These are phyloP conservation scores for Cladosporium sp. DNA, from an alignment of 2,329 filamentous ascomycete genomes.

Conservation along the genomic window DNA sequence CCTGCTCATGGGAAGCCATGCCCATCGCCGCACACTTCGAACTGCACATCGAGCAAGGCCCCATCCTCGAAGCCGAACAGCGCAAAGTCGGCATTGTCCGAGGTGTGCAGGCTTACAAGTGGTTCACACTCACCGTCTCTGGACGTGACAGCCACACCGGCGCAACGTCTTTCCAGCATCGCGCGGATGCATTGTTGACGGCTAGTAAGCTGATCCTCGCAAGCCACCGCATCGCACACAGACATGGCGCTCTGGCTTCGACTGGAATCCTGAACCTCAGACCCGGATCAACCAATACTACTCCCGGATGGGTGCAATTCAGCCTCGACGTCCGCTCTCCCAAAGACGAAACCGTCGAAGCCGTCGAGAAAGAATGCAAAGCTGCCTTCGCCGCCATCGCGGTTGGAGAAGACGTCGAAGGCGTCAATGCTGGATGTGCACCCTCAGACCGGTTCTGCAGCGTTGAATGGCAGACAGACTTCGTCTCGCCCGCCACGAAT, in stretches of 20 bases:
- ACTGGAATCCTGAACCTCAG: constrained; percentile 68
- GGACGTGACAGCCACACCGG: constrained; percentile 74
- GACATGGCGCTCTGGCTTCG: constrained; percentile 62
- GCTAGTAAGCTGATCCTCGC: constrained; percentile 68
- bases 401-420: constrained; percentile 54
- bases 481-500: constrained; percentile 60
- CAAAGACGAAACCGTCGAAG: constrained; percentile 56
- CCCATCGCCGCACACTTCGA: constrained; percentile 79
- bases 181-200: constrained; percentile 68
- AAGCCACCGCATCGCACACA: constrained; percentile 62
- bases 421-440: constrained; percentile 45
- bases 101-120: constrained; percentile 73
- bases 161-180: constrained; percentile 67
- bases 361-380: constrained; percentile 59
- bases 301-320: constrained; percentile 67
- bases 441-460: constrained; percentile 38
- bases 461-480: constrained; percentile 63
- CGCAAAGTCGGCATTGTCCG: constrained; percentile 69
- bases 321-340: constrained; percentile 66
- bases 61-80: constrained; percentile 65
- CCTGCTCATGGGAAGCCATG: constrained; percentile 58
- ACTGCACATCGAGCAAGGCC: constrained; percentile 82
- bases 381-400: constrained; percentile 62
- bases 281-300: constrained; percentile 72
- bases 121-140: constrained; percentile 67